Percentiles rank a stretch among this genome's conserved stretches.
Evolutionary conservation across 2,329 filamentous ascomycete species (phyloP).

Genomic region (Lomentospora prolificans): DNA sequence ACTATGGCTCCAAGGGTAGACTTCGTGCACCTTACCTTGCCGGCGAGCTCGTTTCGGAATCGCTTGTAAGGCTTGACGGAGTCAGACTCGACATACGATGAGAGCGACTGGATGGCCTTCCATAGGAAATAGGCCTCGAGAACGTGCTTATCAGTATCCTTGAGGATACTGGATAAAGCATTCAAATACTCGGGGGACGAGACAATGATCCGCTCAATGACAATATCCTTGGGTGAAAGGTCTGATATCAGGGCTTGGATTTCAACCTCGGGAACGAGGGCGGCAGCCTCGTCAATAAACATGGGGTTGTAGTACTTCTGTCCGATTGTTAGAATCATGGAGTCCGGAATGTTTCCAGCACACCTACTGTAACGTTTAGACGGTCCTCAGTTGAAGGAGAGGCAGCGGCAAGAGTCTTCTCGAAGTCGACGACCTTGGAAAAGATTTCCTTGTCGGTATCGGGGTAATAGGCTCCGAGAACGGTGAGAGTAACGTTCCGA

Average conservation of each 20-base stretch:
- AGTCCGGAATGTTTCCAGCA: not conserved
- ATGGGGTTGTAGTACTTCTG: conserved; percentile 57
- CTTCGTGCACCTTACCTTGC: conserved; percentile 29
- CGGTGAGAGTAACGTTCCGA: conserved; percentile 18
- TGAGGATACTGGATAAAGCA: conserved; percentile 45
- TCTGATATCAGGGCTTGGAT: conserved; percentile 40
- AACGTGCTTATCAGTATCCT: conserved; percentile 40
- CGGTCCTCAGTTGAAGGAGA: conserved; percentile 48
- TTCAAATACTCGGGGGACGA: conserved; percentile 50
- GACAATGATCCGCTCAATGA: conserved; percentile 45
- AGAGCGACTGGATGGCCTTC: conserved; percentile 48
- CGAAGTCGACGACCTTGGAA: conserved; percentile 40
- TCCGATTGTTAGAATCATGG: not conserved
- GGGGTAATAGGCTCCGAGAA: conserved; percentile 21
- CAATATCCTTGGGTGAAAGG: conserved; percentile 40
- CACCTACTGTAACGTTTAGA: conserved; percentile 45
- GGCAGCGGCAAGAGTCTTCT: conserved; percentile 49
- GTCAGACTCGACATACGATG: conserved; percentile 45
- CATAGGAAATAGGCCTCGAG: conserved; percentile 55
- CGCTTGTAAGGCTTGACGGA: conserved; percentile 48
- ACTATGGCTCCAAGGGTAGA: not conserved
- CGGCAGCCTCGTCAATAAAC: conserved; percentile 42
- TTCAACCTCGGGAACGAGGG: conserved; percentile 45
- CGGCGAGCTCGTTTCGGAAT: conserved; percentile 51
- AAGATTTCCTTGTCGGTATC: conserved; percentile 28